Percentiles rank a stretch among this genome's conserved stretches.
Conservation (phyloP, 1,284 basidiomycete genomes). For the Cerioporus squamosus region DNA sequence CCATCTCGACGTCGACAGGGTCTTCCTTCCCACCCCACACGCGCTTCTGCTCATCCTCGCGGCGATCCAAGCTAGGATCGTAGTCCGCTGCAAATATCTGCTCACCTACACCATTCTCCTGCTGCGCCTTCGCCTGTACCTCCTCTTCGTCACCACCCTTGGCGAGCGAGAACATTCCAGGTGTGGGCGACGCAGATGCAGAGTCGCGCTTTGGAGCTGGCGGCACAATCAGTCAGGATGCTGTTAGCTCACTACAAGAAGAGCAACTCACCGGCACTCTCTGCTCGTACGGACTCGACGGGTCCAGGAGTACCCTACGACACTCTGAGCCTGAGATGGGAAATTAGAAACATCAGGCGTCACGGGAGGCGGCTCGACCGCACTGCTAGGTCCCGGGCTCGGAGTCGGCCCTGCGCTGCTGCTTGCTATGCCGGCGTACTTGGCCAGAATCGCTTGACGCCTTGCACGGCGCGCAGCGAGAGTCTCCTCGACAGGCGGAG, state of each 20-base stretch:
- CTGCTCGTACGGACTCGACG: conserved; percentile 14
- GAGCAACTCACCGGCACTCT: conserved; percentile 20
- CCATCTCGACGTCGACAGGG: conserved; percentile 52
- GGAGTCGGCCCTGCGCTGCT: conserved; percentile 47
- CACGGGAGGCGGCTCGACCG: conserved; percentile 68
- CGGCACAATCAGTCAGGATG: neutral
- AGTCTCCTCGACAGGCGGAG: conserved; percentile 70
- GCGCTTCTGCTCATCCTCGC: conserved; percentile 79
- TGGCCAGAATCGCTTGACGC: conserved; percentile 86
- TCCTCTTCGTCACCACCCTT: conserved; percentile 60
- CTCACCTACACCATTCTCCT: conserved; percentile 55
- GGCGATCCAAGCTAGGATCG: conserved; percentile 84
- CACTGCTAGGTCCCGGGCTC: conserved; percentile 69
- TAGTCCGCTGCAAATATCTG: conserved; percentile 93
- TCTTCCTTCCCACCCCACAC: conserved; percentile 51
- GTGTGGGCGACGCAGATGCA: conserved; percentile 57
- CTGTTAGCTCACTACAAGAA: no score
- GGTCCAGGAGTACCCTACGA: conserved; percentile 40
- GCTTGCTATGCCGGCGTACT: conserved; percentile 64
- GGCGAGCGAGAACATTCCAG: conserved; percentile 59
- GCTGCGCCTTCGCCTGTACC: conserved; percentile 43
- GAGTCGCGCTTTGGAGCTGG: conserved; percentile 50
- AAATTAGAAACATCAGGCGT: conserved; percentile 63
- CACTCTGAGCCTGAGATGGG: conserved; percentile 57
- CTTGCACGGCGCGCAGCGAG: conserved; percentile 81